Conservation (phyloP, 1,284 basidiomycete genomes). For the Ganoderma lucidum region DNA sequence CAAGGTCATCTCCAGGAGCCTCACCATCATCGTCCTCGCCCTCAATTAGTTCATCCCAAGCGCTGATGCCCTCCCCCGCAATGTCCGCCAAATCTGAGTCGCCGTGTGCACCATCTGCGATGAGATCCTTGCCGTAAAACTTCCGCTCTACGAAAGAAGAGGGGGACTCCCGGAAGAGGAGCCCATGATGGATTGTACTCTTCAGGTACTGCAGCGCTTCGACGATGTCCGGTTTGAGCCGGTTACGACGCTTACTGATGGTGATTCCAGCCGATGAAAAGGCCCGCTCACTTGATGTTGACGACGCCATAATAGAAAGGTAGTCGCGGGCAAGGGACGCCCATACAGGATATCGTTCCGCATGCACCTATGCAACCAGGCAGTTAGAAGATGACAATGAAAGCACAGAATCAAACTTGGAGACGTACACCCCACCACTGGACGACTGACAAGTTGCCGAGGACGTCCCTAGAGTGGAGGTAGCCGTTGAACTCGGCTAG, state of each 20-base stretch:
- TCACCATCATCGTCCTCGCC: too few species aligned
- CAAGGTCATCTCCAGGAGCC: neutral
- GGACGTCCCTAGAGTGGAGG: constrained; percentile 10
- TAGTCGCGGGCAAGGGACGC: constrained; percentile 14
- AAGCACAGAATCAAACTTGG: too few species aligned
- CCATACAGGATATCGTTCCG: constrained; percentile 7
- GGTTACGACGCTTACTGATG: constrained; percentile 32
- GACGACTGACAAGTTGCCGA: constrained; percentile 9
- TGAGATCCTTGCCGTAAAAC: constrained; percentile 1
- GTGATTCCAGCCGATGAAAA: constrained; percentile 36
- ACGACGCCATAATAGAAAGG: constrained; percentile 18
- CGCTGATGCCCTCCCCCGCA: neutral
- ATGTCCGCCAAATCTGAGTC: neutral
- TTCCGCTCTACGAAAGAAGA: constrained; percentile 16
- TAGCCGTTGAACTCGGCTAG: constrained; percentile 7
- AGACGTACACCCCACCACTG: constrained; percentile 16
- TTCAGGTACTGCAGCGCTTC: constrained; percentile 50
- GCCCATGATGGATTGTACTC: constrained; percentile 38
- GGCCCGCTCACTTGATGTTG: constrained; percentile 26
- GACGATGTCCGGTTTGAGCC: constrained; percentile 39
- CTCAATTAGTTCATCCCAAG: too few species aligned
- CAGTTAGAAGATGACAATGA: too few species aligned
- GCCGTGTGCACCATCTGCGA: neutral
- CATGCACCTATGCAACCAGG: neutral
- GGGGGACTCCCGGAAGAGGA: constrained; percentile 28